Base-by-base conservation (phyloP, 371 early-diverging fungal genomes). In the Lichtheimia hyalospora region DNA sequence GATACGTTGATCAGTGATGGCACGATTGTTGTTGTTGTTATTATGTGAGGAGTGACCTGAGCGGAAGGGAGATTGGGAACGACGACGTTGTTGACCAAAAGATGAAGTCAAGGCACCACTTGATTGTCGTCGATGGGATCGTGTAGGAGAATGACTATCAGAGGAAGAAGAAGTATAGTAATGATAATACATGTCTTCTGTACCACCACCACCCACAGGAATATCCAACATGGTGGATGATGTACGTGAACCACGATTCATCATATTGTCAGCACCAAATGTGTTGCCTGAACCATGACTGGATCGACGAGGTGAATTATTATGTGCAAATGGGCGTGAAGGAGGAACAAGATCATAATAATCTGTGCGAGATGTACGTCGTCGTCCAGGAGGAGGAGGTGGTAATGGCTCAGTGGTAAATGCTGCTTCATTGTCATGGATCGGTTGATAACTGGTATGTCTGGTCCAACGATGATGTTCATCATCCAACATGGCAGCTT, bases 1-100 rank as follows among this genome's bases (percentile, higher is more conserved):
- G 21, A 75, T 75, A 10, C 75, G 71, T 54, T 74, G 59, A 53
- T 74, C 74, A 20, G 62, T 66, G 34, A 34, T 34, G 6, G 34
- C 69, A n/a, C 63, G 69, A 28, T 69, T 74, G 12, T 34, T 34
- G 7, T 28, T 28, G 27, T 27, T 27, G 27, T n/a, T n/a, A n/a
- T 27, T 27, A 27, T 27, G 27, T 34, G 34, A 34, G 2, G 34
- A 34, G 27, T 27, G 4, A 34, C 34, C 34, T 34, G 34, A 34
- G 10, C 34, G 34, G 34, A 27, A 44, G 23, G 55, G 61, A 5
- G 55, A 52, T 24, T 49, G 16, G 10, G 54, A 61, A 25, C 55
- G 61, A 5, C 48, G 53, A 20, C 52, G 50, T 28, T 24, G 49
- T 34, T 52, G 41, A 3, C 43, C 15, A 25, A 10, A 25, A 16